Evolutionary conservation across 2,329 filamentous ascomycete species (phyloP).

Genomic region (Stemphylium lycopersici): DNA sequence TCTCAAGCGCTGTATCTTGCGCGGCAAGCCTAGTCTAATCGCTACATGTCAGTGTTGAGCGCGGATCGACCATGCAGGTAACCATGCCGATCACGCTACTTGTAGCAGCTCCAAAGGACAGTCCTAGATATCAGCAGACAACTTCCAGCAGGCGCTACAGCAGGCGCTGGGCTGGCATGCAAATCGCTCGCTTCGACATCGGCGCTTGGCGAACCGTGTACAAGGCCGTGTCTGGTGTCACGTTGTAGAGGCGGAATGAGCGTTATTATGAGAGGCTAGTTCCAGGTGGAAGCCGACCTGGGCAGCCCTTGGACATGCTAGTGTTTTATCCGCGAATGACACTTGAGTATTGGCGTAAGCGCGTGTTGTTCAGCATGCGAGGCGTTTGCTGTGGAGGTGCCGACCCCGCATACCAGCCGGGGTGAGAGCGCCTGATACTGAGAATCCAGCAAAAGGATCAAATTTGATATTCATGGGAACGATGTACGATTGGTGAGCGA

Average conservation of each 20-base stretch:
- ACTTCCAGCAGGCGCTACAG: neutral
- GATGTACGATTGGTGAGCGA: neutral
- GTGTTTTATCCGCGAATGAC: slow-evolving; percentile 6
- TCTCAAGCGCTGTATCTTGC: slow-evolving; percentile 5
- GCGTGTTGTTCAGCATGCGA: neutral
- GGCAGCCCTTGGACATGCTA: neutral
- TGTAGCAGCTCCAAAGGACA: neutral
- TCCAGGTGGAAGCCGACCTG: neutral
- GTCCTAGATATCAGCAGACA: slow-evolving; percentile 2
- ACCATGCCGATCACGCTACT: neutral
- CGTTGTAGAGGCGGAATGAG: neutral
- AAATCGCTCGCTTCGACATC: neutral
- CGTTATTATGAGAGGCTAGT: neutral
- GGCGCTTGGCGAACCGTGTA: neutral
- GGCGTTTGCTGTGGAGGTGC: slow-evolving; percentile 5
- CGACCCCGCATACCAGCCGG: neutral
- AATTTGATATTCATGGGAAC: neutral
- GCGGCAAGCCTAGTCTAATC: slow-evolving; percentile 10
- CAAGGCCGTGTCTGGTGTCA: neutral
- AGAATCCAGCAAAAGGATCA: neutral
- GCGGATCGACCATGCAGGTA: neutral
- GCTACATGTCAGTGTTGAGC: neutral
- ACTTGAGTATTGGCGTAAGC: neutral
- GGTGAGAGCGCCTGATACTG: neutral
- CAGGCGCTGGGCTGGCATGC: neutral